These are phyloP conservation scores for Cystobasidium tubakii DNA, from an alignment of 768 basidiomycete species.

Conservation along the genomic window DNA sequence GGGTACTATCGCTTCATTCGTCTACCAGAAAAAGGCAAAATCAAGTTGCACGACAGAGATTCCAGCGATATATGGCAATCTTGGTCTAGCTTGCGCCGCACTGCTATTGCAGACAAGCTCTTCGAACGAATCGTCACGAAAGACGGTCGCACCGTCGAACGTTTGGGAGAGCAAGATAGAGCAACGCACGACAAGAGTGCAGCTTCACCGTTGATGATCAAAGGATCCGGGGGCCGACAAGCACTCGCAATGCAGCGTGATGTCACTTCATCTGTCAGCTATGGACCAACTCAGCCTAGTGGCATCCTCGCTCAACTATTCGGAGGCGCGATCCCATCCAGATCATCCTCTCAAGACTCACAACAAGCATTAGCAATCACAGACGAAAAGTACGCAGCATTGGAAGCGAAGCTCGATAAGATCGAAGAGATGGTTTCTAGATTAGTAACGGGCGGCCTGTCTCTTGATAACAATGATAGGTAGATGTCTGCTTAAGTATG, in stretches of 20 bases:
- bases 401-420: conserved; percentile 22
- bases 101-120: neutral
- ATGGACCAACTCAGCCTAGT: neutral
- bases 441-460: conserved; percentile 15
- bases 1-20: conserved; percentile 12
- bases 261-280: neutral
- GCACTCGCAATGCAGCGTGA: conserved; percentile 2
- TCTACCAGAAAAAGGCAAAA: neutral
- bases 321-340: neutral
- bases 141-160: conserved; percentile 12
- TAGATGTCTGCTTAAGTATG: neutral
- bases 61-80: conserved; percentile 9
- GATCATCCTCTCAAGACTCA: neutral
- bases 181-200: neutral
- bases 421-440: conserved; percentile 27
- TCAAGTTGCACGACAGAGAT: neutral
- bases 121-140: conserved; percentile 31
- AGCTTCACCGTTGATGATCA: neutral
- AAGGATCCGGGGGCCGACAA: conserved; percentile 17
- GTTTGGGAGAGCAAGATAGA: neutral
- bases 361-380: neutral
- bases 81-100: neutral
- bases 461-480: conserved; percentile 11
- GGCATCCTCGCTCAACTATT: conserved; percentile 26
- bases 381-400: neutral